Evolutionary conservation across 345 rosid genomes (phyloP), one percentile per base, ranked within the genome.

Genomic region (Eucalyptus tenuipes): DNA sequence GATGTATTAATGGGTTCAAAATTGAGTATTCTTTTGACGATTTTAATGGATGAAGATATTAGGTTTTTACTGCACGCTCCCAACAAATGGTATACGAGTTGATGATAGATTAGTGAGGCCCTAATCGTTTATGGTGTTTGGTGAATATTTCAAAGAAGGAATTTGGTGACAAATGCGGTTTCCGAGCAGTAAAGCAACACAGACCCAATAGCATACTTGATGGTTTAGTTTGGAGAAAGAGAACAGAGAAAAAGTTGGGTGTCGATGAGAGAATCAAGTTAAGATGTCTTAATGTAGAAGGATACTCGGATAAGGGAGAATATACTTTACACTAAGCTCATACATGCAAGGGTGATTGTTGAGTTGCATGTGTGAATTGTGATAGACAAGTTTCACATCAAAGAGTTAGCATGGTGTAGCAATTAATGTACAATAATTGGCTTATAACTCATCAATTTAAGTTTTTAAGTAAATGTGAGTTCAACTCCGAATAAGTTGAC

Each of bases 131-230:
- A 0, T 0, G 0, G 6, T 55, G 61, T 55, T 55, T 24, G 11
- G 61, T 55, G 29, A 55, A 55, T 55, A 24, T 24, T 13, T 55
- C 13, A 55, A 55, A 10, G 13, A 55, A 55, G 29, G 61, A 55
- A 55, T 55, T 55, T 55, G 61, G 61, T 24, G 13, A 55, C 29
- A 24, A 55, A 55, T 22, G 61, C 5, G 0, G 29, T 0, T 55
- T 24, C 1, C 3, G 3, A 25, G 29, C 3, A 25, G 1, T 55
- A 55, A 27, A 55, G 57, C 22, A 20, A 18, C 0, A 5, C 6
- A 0, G 1, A 25, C 61, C 29, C 13, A 3, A 24, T 24, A 55
- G 13, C 61, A 55, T 55, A 24, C 61, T 55, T 55, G 6, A 55
- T 24, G 29, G 13, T 55, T 55, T 25, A 10, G 61, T 55, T 55